Evolutionary conservation across 176 grass and related monocot genomes (phyloP).

Genomic region (Carex pumila): DNA sequence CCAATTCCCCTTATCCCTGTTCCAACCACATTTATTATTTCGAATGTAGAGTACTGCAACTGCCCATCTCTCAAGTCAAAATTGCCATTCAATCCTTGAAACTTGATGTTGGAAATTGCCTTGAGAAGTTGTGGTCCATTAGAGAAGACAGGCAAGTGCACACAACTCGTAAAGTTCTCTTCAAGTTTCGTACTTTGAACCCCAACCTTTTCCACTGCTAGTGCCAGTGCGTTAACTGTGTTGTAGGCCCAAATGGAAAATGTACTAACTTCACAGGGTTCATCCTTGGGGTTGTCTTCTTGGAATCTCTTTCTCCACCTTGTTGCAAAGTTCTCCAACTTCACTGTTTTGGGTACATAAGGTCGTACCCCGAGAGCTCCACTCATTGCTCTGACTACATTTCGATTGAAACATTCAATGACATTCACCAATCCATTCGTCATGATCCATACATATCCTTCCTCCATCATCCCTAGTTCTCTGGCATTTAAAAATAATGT

Average conservation of each 20-base stretch:
- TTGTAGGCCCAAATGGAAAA: constrained; percentile 47
- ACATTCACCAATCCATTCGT: constrained; percentile 39
- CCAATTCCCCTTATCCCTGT: constrained; percentile 23
- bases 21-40: constrained; percentile 51
- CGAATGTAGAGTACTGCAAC: constrained; percentile 27
- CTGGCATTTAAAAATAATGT: constrained; percentile 35
- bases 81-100: constrained; percentile 44
- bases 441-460: constrained; percentile 51
- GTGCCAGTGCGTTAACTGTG: constrained; percentile 40
- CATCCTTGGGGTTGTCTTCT: constrained; percentile 28
- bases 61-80: constrained; percentile 43
- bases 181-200: constrained; percentile 12
- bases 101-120: constrained; percentile 27
- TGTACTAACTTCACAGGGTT: constrained; percentile 23
- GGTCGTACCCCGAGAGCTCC: constrained; percentile 39
- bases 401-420: constrained; percentile 23
- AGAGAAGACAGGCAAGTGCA: constrained; percentile 20
- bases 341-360: constrained; percentile 27
- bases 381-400: constrained; percentile 24
- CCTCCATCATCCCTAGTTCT: constrained; percentile 47
- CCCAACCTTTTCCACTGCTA: constrained; percentile 25
- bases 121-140: constrained; percentile 44
- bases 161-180: constrained; percentile 13
- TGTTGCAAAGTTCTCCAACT: constrained; percentile 29
- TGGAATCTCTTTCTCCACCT: constrained; percentile 47